phyloP scores from a whole-genome alignment of 148 eudicot genomes.

The Chenopodium berlandieri region DNA sequence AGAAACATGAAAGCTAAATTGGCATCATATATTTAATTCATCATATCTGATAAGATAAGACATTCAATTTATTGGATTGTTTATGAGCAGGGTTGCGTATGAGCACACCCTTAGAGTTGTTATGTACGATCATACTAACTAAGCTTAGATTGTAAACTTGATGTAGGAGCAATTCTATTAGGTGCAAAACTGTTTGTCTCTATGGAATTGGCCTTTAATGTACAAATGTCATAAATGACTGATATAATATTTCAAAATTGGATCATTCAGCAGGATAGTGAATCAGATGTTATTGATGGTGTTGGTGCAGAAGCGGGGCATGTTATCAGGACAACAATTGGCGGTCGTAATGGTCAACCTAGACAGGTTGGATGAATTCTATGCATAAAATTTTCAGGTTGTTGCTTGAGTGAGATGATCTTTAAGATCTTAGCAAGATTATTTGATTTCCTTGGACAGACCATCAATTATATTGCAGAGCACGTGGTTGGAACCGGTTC shows the following conservation, averaged over 20 bases:
- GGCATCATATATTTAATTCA: not conserved
- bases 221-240: slow-evolving; percentile 8
- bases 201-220: slow-evolving; percentile 6
- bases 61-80: not conserved
- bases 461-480: slow-evolving; percentile 85
- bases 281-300: slow-evolving; percentile 82
- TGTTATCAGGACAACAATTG: slow-evolving; percentile 77
- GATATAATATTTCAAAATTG: slow-evolving; percentile 5
- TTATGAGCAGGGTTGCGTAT: not conserved
- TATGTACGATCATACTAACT: not conserved
- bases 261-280: slow-evolving; percentile 72
- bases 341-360: slow-evolving; percentile 94
- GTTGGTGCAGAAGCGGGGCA: slow-evolving; percentile 98
- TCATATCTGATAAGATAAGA: not conserved
- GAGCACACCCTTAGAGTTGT: not conserved
- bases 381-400: not conserved
- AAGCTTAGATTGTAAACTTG: not conserved
- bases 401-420: not conserved
- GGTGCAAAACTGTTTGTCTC: not conserved
- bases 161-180: not conserved
- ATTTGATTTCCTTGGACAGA: slow-evolving; percentile 47
- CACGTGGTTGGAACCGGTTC: slow-evolving; percentile 99
- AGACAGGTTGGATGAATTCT: slow-evolving; percentile 64
- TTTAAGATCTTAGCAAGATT: slow-evolving; percentile 15
- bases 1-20: not conserved